Percentiles rank a stretch among this genome's conserved stretches.
Conservation (phyloP, 1,284 basidiomycete genomes). For the Naganishia albida region DNA sequence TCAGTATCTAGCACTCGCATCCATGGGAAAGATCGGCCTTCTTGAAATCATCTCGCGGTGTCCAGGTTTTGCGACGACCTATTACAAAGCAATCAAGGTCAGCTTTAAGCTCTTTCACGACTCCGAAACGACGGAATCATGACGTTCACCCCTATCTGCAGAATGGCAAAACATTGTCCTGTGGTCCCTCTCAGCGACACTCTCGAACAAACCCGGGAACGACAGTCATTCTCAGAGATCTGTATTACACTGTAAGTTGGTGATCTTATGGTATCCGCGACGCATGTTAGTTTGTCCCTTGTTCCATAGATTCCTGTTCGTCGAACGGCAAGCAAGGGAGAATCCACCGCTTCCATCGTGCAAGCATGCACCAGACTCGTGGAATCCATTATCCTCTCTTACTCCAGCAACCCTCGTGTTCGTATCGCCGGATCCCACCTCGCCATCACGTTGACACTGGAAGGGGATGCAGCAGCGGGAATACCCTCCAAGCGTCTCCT, state of each 20-base stretch:
- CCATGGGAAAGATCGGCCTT: slow-evolving; percentile 68
- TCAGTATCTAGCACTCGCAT: slow-evolving; percentile 67
- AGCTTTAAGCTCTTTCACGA: slow-evolving; percentile 9
- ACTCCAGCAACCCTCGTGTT: slow-evolving; percentile 38
- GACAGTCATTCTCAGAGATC: slow-evolving; percentile 14
- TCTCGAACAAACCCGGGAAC: slow-evolving; percentile 10
- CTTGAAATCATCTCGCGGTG: slow-evolving; percentile 68
- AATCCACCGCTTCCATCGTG: neutral
- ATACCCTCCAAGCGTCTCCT: slow-evolving; percentile 34
- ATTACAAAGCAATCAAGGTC: slow-evolving; percentile 75
- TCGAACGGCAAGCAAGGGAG: neutral
- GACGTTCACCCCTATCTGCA: neutral
- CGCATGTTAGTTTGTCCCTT: neutral
- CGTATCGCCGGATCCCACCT: slow-evolving; percentile 57
- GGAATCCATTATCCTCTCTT: slow-evolving; percentile 70
- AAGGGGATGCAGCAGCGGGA: slow-evolving; percentile 54
- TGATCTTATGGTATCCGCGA: neutral
- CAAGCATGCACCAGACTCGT: slow-evolving; percentile 66
- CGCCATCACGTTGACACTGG: slow-evolving; percentile 62
- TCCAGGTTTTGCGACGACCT: slow-evolving; percentile 61
- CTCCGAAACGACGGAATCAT: neutral
- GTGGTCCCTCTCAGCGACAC: neutral
- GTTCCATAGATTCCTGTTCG: slow-evolving; percentile 2
- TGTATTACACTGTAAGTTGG: slow-evolving; percentile 17
- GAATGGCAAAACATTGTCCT: slow-evolving; percentile 15